Evolutionary conservation across 2,329 filamentous ascomycete species (phyloP), one percentile per base, ranked within the genome.

Genomic region (Parasarocladium wereldwijsianum): DNA sequence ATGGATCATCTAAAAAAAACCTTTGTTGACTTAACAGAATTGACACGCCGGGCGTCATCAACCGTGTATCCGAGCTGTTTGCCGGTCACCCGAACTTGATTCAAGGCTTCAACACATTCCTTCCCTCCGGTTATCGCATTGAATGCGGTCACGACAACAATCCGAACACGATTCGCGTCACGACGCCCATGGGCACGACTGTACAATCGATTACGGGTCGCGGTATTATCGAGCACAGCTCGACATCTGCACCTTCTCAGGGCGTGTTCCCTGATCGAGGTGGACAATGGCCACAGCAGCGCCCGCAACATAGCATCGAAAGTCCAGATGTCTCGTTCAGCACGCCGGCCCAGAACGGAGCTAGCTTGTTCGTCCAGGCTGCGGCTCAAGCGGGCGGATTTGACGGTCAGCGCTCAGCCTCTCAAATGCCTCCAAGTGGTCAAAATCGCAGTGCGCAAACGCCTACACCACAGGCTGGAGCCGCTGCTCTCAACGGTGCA

Each of bases 81-180:
- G 86, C 87, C 14, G 90, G 90, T 3, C 87, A 98, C 45, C 90
- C 90, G 3, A 90, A 82, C 47, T 66, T 93, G 16, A 96, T 98
- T 28, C 87, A 96, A 53, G 90, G 90, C 0, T 98, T 98, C 52
- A 98, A 98, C 49, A 98, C 90, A 0, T 98, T 98, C 50, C 61
- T 98, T 7, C 90, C 90, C 4, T 86, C 86, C 0, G 86, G 90
- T 3, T 98, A 98, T 50, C 71, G 90, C 34, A 98, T 98, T 36
- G 90, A 98, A 50, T 98, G 90, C 45, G 87, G 87, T 17, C 77
- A 83, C 11, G 84, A 84, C 19, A 87, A 92, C 40, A 87, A 96
- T 44, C 87, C 87, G 2, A 93, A 94, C 48, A 85, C 85, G 4
- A 98, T 98, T 38, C 70, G 92, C 39, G 90, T 98, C 11, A 98